Evolutionary conservation across 352 stramenopile species (phyloP).

Genomic region (Phytopythium litorale): DNA sequence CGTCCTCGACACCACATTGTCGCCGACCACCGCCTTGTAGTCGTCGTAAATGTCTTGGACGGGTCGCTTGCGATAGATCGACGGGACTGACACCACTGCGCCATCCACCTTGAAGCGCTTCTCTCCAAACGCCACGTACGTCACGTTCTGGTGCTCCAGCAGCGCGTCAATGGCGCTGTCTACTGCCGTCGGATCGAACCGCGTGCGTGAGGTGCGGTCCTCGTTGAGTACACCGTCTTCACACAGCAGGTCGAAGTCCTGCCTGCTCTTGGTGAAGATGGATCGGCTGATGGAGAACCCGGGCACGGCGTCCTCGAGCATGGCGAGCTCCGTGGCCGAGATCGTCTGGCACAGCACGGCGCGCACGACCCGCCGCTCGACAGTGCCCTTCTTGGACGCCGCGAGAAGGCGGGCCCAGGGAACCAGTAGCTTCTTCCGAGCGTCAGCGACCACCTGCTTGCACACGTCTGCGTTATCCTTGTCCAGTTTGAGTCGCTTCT

Average conservation of each 20-base stretch:
- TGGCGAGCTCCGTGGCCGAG: not conserved
- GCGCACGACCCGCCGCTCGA: conserved; percentile 5
- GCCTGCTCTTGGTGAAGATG: not conserved
- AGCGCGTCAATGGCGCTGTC: not conserved
- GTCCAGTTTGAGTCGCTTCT: not conserved
- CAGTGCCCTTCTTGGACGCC: conserved; percentile 2
- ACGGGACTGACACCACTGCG: not conserved
- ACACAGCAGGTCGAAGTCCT: not conserved
- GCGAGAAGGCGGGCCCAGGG: not conserved
- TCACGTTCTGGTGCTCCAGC: not conserved
- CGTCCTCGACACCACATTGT: not conserved
- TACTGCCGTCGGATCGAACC: not conserved
- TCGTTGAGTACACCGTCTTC: conserved; percentile 1
- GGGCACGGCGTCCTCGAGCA: not conserved
- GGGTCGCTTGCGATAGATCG: not conserved
- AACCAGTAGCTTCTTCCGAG: not conserved
- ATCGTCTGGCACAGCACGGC: not conserved
- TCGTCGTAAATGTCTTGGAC: conserved; percentile 2
- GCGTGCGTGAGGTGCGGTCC: not conserved
- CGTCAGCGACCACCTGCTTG: not conserved
- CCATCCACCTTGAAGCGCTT: conserved; percentile 1
- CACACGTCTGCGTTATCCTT: not conserved
- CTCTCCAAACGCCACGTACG: not conserved
- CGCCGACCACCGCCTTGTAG: not conserved
- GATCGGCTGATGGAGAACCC: not conserved